A percentile compares a stretch with the other conserved stretches of the same genome.
Evolutionary conservation across 495 filamentous ascomycete genomes (phyloP).

Genomic region (Platismatia glauca): DNA sequence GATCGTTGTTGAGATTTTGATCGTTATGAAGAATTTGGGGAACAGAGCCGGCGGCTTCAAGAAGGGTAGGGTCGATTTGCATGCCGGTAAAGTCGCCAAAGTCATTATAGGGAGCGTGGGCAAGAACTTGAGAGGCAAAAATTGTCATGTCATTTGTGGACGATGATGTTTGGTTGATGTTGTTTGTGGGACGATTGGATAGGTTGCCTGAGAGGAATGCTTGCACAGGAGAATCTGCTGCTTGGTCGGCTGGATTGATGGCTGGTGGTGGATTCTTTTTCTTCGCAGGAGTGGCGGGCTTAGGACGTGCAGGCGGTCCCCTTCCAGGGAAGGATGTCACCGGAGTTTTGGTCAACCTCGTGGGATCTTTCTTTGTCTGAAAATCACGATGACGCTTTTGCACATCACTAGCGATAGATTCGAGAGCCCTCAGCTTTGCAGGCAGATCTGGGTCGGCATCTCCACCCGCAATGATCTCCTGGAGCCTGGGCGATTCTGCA

Average conservation of each 20-base stretch:
- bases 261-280: background rate
- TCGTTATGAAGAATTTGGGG: constrained; percentile 30
- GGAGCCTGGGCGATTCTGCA: constrained; percentile 46
- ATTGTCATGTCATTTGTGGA: constrained; percentile 40
- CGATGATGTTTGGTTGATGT: constrained; percentile 2
- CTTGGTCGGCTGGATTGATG: constrained; percentile 1
- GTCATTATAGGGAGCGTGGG: constrained; percentile 35
- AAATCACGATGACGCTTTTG: constrained; percentile 67
- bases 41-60: constrained; percentile 41
- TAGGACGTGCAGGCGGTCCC: background rate
- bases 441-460: constrained; percentile 45
- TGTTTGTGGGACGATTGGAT: background rate
- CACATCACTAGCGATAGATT: constrained; percentile 62
- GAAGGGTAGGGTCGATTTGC: constrained; percentile 58
- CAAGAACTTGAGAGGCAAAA: constrained; percentile 43
- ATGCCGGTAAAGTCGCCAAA: constrained; percentile 43
- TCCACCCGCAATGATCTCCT: constrained; percentile 40
- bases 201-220: background rate
- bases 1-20: too few relatives aligned
- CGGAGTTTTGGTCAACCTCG: constrained; percentile 12
- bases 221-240: constrained; percentile 2
- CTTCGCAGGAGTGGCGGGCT: background rate
- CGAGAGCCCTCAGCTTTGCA: constrained; percentile 56
- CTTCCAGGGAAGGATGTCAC: background rate
- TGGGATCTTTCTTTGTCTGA: constrained; percentile 49